phyloP scores from a whole-genome alignment of 257 asterid species.

The Solanum tacnaense region DNA sequence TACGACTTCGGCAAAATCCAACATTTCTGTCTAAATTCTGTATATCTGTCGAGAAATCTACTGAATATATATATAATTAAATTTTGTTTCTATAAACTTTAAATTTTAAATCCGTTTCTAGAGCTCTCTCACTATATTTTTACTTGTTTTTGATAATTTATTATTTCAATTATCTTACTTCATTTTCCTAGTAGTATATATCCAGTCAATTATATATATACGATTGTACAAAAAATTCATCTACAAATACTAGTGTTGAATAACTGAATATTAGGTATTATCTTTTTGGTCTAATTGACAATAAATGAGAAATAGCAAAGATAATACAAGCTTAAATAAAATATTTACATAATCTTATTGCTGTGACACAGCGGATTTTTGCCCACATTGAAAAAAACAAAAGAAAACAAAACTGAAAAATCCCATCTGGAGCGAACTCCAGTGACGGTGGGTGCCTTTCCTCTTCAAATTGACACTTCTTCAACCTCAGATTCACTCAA shows the following conservation, averaged over 20 bases:
- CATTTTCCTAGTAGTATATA: neutral
- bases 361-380: neutral
- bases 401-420: constrained; percentile 4
- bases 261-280: neutral
- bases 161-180: neutral
- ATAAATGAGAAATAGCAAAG: neutral
- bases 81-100: neutral
- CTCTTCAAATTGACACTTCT: neutral
- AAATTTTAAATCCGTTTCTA: neutral
- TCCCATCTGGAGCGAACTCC: constrained; percentile 9
- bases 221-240: neutral
- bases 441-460: constrained; percentile 18
- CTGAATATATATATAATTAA: neutral
- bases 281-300: neutral
- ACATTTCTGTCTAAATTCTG: neutral
- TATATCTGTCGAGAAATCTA: neutral
- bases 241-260: neutral
- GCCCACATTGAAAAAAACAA: neutral
- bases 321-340: neutral
- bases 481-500: neutral
- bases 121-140: neutral
- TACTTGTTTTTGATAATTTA: neutral
- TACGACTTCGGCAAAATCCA: neutral
- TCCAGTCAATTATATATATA: neutral
- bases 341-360: neutral